Base-by-base conservation (phyloP, 176 grass and related monocot genomes). In the Melocanna baccifera region DNA sequence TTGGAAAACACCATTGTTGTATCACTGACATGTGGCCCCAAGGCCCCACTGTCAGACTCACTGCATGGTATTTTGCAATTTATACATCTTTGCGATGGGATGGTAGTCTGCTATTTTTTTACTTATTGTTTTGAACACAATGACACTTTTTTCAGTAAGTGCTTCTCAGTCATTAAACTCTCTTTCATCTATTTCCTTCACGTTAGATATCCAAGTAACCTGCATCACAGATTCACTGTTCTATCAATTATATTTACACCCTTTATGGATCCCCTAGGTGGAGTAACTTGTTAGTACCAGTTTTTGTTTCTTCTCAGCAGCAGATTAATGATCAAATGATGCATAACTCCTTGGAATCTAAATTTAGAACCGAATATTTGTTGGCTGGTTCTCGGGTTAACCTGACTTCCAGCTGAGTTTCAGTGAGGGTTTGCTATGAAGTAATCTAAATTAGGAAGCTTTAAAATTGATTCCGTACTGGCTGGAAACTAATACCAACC, bases 401-500 rank as follows among this genome's bases (percentile, higher is more conserved):
- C 56, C 69, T 16, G 28, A 52, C 70, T 15, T 52, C 43, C 22
- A 75, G 23, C 32, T 83, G 18, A 46, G 61, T 81, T 81, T 42
- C 28, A 15, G 12, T 79, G 51, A 56, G 36, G 47, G 40, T 70
- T 78, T 15, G 14, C 9, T 82, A 25, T 32, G 6, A 79, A 51
- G 50, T 70, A 63, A 81, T 69, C 16, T 71, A 19, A 45, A 53
- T 63, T 77, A 42, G 19, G 81, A 62, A 80, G 59, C 29, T 79
- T 88, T 4, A 78, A 62, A 59, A 74, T n/a, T 75, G 69, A 52
- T 69, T 76, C n/a, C 28, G 68, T 84, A 64, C 48, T 62, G 15
- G 32, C 55, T 81, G 4, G 8, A 53, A 68, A 68, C 12, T 80
- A 57, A 75, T 61, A 78, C 37, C 9, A 71, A 42, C 67, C 51